phyloP scores from a whole-genome alignment of 331 rosid genomes.

The Quercus tomentella region DNA sequence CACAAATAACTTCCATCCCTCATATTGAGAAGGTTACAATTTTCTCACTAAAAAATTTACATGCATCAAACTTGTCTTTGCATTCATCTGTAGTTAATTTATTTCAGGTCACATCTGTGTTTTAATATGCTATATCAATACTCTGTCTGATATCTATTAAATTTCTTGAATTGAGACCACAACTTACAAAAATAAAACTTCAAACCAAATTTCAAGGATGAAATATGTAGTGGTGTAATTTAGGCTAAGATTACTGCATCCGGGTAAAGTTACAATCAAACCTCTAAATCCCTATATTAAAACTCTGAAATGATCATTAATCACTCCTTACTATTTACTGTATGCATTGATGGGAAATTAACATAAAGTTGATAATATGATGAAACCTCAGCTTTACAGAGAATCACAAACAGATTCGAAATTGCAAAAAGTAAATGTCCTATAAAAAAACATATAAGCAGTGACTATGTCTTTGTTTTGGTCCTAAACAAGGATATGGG shows the following conservation, averaged over 20 bases:
- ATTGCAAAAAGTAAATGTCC: conserved; percentile 23
- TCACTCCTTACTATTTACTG: conserved; percentile 37
- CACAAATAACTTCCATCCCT: too few species aligned
- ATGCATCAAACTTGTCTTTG: too few species aligned
- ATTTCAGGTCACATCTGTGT: too few species aligned
- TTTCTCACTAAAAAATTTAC: too few species aligned
- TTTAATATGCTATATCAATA: too few species aligned
- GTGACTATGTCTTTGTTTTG: conserved; percentile 22
- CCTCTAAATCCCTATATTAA: not conserved
- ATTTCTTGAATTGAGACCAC: too few species aligned
- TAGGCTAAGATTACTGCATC: not conserved
- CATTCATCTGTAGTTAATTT: too few species aligned
- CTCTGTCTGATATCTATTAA: too few species aligned
- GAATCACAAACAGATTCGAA: conserved; percentile 32
- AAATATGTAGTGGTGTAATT: too few species aligned
- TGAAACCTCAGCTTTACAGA: conserved; percentile 26
- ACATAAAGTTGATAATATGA: conserved; percentile 19
- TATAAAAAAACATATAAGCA: conserved; percentile 30
- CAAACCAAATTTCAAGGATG: not conserved
- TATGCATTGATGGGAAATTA: conserved; percentile 22
- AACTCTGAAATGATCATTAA: not conserved
- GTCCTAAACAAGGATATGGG: conserved; percentile 27
- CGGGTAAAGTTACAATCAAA: not conserved
- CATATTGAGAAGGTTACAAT: too few species aligned
- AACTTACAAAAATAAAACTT: not conserved